Base-by-base conservation (phyloP, 768 basidiomycete species). In the Collybia nuda region DNA sequence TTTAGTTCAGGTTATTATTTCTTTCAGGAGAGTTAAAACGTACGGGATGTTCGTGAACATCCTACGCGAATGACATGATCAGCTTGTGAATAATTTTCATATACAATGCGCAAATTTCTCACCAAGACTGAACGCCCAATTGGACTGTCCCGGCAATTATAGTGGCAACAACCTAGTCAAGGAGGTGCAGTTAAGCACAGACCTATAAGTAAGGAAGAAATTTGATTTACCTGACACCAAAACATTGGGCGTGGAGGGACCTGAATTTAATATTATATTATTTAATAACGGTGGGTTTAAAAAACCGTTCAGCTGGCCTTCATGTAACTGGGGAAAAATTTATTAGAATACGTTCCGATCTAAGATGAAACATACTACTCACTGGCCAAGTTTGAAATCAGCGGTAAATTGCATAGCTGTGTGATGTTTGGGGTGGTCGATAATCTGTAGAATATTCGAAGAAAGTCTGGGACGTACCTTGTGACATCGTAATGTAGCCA, bases 301-400 rank as follows among this genome's bases (percentile, higher is more conserved):
- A 37, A 15, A 17, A 45, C 24, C n/a, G 24, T 26, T 21, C 38
- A 37, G 12, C 77, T 63, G 65, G 76, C 58, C 74, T 74, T 59
- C 80, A 81, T 35, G 70, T 79, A 52, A 77, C 77, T 68, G 83
- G 28, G 39, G 21, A 21, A 37, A 44, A 32, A 5, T 5, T 2
- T 2, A 11, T 32, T 32, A 3, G 9, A 32, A 32, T 26, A 32
- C 12, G 32, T 32, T 11, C 2, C 24, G 12, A 32, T 3, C 12
- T 32, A 14, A 2, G 32, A 32, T 11, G 14, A 32, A 32, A 14
- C 5, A 14, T 32, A 11, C 14, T 9, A 84, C 85, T 72, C 74
- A 86, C 67, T 88, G 85, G 40, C 88, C 87, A 17, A 89, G 76
- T 66, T 89, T 90, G 64, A 89, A 84, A 63, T 89, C 88, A 43